Percentiles rank a stretch among this genome's conserved stretches.
Evolutionary conservation across 2,329 filamentous ascomycete species (phyloP).

Genomic region (Fusarium sp.): DNA sequence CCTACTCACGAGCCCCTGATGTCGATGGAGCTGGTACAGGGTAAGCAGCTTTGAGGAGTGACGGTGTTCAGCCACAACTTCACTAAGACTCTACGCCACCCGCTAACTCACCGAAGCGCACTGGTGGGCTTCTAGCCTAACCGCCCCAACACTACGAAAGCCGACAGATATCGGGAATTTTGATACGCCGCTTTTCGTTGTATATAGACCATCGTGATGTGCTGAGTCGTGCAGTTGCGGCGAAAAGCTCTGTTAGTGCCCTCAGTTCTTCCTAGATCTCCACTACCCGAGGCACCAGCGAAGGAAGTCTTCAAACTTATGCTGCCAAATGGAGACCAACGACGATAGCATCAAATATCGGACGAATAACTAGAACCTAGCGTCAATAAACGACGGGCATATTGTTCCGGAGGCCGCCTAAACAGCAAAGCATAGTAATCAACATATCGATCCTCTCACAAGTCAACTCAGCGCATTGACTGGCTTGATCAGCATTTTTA

Average conservation of each 20-base stretch:
- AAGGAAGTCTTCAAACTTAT: not conserved
- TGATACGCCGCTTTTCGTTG: not conserved
- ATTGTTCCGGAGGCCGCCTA: not conserved
- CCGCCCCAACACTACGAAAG: not conserved
- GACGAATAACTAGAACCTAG: not conserved
- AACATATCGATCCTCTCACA: not conserved
- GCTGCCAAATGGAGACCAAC: not conserved
- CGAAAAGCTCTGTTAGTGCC: not conserved
- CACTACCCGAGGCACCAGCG: not conserved
- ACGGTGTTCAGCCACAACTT: not conserved
- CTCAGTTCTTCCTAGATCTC: not conserved
- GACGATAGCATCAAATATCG: not conserved
- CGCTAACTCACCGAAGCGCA: not conserved
- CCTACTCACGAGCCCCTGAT: not conserved
- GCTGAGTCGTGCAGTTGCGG: not conserved
- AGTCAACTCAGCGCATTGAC: constrained; percentile 1
- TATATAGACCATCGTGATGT: not conserved
- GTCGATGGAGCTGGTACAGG: not conserved
- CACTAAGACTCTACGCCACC: not conserved
- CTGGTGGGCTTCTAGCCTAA: not conserved
- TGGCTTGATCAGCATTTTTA: constrained; percentile 7
- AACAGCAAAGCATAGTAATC: not conserved
- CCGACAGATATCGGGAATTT: not conserved
- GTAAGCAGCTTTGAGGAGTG: not conserved
- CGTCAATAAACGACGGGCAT: not conserved